Evolutionary conservation across 2,329 filamentous ascomycete genomes (phyloP).

Genomic region (Cercospora nicotianae): DNA sequence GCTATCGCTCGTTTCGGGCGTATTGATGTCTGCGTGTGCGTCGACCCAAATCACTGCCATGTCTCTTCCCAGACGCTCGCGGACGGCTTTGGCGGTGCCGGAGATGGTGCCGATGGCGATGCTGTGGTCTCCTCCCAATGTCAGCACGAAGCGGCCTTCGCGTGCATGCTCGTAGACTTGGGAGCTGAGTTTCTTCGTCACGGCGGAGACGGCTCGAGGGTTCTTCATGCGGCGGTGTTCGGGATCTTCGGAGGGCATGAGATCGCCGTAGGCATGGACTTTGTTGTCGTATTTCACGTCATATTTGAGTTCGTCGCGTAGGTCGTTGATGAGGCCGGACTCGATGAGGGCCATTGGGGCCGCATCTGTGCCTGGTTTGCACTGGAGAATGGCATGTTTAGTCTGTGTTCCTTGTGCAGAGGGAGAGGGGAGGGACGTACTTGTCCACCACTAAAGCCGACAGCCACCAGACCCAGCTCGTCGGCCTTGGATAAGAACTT

Average conservation of each 20-base stretch:
- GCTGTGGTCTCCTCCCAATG: constrained; percentile 91
- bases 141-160: constrained; percentile 83
- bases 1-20: constrained; percentile 81
- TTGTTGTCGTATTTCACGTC: constrained; percentile 78
- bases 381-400: constrained; percentile 51
- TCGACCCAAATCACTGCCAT: constrained; percentile 98
- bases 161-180: constrained; percentile 87
- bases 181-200: constrained; percentile 74
- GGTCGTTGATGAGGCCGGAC: constrained; percentile 78
- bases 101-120: constrained; percentile 93
- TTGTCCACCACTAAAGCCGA: constrained; percentile 95
- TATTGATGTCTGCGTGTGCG: constrained; percentile 97
- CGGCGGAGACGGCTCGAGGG: constrained; percentile 78
- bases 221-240: constrained; percentile 93
- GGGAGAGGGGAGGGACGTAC: constrained; percentile 49
- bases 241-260: constrained; percentile 70
- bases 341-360: constrained; percentile 87
- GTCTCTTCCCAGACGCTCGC: constrained; percentile 77
- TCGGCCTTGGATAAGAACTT: constrained; percentile 79
- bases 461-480: constrained; percentile 87
- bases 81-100: constrained; percentile 80
- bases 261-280: constrained; percentile 78
- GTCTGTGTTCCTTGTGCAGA: neutral
- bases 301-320: constrained; percentile 84
- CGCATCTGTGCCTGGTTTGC: constrained; percentile 87